Evolutionary conservation across 1,284 basidiomycete genomes (phyloP).

Genomic region (Grifola frondosa): DNA sequence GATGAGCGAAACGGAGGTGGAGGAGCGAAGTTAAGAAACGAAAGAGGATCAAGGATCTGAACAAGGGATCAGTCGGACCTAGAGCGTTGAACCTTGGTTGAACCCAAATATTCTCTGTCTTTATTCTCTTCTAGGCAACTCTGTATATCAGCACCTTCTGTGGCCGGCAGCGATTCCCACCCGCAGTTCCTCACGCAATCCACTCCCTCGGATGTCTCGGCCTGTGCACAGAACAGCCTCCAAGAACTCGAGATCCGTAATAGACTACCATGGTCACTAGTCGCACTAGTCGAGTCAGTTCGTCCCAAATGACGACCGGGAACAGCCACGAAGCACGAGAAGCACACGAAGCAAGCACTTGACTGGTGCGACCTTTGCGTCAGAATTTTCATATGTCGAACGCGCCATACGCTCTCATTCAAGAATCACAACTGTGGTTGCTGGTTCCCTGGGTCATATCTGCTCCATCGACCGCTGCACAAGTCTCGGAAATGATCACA

Average conservation of each 20-base stretch:
- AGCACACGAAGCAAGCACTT: too few relatives aligned
- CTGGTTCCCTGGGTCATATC: too few relatives aligned
- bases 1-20: slow-evolving; percentile 13
- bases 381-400: slow-evolving; percentile 1
- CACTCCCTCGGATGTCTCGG: slow-evolving; percentile 10
- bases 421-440: too few relatives aligned
- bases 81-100: slow-evolving; percentile 26
- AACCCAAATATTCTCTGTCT: slow-evolving; percentile 25
- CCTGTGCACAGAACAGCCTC: slow-evolving; percentile 14
- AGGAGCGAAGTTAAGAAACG: slow-evolving; percentile 16
- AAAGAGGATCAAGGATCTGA: slow-evolving; percentile 14
- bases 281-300: slow-evolving; percentile 13
- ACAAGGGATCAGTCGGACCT: slow-evolving; percentile 27
- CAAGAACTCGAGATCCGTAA: slow-evolving; percentile 9
- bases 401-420: background rate
- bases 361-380: background rate
- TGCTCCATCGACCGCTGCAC: too few relatives aligned
- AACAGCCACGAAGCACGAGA: too few relatives aligned
- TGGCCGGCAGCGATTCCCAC: slow-evolving; percentile 14
- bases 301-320: too few relatives aligned
- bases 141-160: slow-evolving; percentile 13
- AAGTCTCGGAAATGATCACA: too few relatives aligned
- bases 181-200: slow-evolving; percentile 17
- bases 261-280: slow-evolving; percentile 9
- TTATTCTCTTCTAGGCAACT: slow-evolving; percentile 35